phyloP scores from a whole-genome alignment of 1,139 yeast genomes.

The Candida dubliniensis region DNA sequence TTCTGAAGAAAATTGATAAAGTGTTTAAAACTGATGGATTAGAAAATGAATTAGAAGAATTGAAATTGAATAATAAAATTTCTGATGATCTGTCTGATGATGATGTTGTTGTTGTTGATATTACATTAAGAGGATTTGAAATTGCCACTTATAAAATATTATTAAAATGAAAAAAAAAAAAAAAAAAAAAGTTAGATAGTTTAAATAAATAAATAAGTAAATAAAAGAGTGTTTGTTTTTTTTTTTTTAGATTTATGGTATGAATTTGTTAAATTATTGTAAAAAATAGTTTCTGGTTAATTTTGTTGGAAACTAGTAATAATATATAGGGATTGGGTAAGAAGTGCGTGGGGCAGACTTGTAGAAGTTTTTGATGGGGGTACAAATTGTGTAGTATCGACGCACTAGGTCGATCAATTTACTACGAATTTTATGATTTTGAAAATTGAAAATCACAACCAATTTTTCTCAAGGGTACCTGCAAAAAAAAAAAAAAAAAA shows the following conservation, averaged over 20 bases:
- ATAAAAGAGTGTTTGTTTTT: background rate
- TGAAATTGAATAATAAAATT: constrained; percentile 22
- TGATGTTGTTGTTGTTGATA: constrained; percentile 23
- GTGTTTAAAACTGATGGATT: constrained; percentile 67
- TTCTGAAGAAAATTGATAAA: constrained; percentile 38
- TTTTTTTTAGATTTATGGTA: background rate
- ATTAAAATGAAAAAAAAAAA: constrained; percentile 22
- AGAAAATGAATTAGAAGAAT: constrained; percentile 55
- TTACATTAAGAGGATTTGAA: constrained; percentile 73
- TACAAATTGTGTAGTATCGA: no score
- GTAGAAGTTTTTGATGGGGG: no score
- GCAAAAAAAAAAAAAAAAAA: no score
- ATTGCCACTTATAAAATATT: constrained; percentile 63
- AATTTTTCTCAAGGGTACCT: no score
- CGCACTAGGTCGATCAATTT: no score
- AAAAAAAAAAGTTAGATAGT: background rate
- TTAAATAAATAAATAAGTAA: background rate
- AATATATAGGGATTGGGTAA: no score
- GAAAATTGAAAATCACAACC: no score
- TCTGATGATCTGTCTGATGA: constrained; percentile 21
- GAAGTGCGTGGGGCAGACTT: no score
- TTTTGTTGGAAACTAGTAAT: no score
- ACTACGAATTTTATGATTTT: no score
- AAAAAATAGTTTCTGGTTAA: no score
- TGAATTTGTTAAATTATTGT: no score